These are phyloP conservation scores for Lenzites betulinus DNA, from an alignment of 768 basidiomycete genomes.

Conservation along the genomic window DNA sequence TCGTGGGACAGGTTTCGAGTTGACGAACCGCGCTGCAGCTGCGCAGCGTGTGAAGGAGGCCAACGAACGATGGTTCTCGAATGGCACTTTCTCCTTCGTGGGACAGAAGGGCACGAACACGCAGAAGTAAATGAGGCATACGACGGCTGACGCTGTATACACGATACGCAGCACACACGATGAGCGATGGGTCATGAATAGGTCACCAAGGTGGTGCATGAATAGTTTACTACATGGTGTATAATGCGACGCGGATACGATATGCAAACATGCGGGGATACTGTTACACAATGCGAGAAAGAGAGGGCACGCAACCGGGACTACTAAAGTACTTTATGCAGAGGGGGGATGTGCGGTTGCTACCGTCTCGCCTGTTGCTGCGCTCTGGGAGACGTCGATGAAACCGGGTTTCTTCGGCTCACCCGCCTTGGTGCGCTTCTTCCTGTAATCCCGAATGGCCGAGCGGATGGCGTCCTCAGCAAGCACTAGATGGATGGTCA, in stretches of 20 bases:
- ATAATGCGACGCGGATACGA: constrained; percentile 16
- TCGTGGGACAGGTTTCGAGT: constrained; percentile 71
- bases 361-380: constrained; percentile 53
- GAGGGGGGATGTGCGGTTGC: constrained; percentile 41
- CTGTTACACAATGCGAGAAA: constrained; percentile 13
- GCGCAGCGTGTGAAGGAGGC: constrained; percentile 92
- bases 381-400: constrained; percentile 68
- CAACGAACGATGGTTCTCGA: constrained; percentile 95
- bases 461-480: constrained; percentile 99
- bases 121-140: constrained; percentile 8
- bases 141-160: too few relatives aligned
- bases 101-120: constrained; percentile 50
- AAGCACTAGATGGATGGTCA: constrained; percentile 60
- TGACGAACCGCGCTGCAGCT: constrained; percentile 88
- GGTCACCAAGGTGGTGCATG: not conserved
- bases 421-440: constrained; percentile 64
- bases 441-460: constrained; percentile 93
- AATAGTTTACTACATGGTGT: not conserved
- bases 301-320: not conserved
- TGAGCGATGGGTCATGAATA: too few relatives aligned
- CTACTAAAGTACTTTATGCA: not conserved
- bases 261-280: constrained; percentile 12
- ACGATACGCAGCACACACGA: too few relatives aligned
- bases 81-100: constrained; percentile 79
- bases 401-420: constrained; percentile 61